A percentile compares a stretch with the other conserved stretches of the same genome.
phyloP scores from a whole-genome alignment of 345 rosid genomes.

The Citrus trifoliata region DNA sequence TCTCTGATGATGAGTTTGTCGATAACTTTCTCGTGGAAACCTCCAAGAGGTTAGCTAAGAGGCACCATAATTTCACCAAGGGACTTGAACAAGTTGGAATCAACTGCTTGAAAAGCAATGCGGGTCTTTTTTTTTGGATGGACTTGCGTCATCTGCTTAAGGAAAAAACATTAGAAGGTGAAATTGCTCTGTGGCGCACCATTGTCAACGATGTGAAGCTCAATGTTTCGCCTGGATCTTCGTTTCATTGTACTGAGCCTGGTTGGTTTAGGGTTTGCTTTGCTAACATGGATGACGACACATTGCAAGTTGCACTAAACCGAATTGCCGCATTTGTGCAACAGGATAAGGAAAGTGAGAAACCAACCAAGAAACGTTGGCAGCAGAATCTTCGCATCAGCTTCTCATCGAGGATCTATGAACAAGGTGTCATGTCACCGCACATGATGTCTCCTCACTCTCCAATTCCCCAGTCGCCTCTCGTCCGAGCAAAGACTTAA shows the following conservation, averaged over 20 bases:
- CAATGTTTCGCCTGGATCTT: slow-evolving; percentile 79
- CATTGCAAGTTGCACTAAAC: slow-evolving; percentile 48
- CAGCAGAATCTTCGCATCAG: slow-evolving; percentile 48
- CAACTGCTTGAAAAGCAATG: slow-evolving; percentile 52
- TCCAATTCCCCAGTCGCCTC: slow-evolving; percentile 52
- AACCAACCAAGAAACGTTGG: slow-evolving; percentile 27
- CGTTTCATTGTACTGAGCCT: slow-evolving; percentile 68
- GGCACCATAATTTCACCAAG: slow-evolving; percentile 42
- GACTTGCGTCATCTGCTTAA: slow-evolving; percentile 55
- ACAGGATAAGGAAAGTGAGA: slow-evolving; percentile 16
- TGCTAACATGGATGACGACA: slow-evolving; percentile 77
- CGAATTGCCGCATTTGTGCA: slow-evolving; percentile 52
- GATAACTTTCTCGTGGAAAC: slow-evolving; percentile 46
- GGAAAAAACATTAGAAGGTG: slow-evolving; percentile 43
- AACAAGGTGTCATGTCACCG: slow-evolving; percentile 49
- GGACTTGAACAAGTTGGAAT: slow-evolving; percentile 54
- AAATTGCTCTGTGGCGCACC: slow-evolving; percentile 58
- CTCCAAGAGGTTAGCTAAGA: slow-evolving; percentile 43
- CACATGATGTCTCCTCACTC: slow-evolving; percentile 62
- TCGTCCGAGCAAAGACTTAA: slow-evolving; percentile 45
- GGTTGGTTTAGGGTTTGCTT: slow-evolving; percentile 94
- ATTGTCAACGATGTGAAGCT: slow-evolving; percentile 67
- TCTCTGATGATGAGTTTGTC: slow-evolving; percentile 60
- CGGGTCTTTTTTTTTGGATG: slow-evolving; percentile 84
- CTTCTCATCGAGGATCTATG: slow-evolving; percentile 39